Evolutionary conservation across 805 yeast genomes (phyloP).

Genomic region (Myxozyma mucilagina): DNA sequence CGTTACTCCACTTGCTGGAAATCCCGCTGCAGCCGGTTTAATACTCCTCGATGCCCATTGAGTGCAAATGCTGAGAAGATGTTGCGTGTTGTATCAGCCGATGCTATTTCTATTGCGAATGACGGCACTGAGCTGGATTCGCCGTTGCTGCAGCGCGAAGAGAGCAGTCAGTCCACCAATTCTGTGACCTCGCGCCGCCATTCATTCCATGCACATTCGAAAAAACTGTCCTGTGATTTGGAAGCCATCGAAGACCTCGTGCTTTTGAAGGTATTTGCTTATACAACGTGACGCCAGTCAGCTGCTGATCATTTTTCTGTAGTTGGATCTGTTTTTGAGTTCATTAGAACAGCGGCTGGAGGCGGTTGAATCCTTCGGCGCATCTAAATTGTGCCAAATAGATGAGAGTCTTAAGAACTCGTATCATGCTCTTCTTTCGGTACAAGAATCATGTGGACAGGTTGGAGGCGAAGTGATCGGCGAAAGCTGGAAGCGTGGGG

Average conservation of each 20-base stretch:
- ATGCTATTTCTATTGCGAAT: background rate
- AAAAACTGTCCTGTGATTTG: conserved; percentile 11
- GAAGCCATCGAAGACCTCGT: conserved; percentile 25
- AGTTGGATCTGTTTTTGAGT: conserved; percentile 33
- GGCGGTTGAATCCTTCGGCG: conserved; percentile 40
- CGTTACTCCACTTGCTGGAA: too few species aligned
- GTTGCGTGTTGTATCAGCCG: background rate
- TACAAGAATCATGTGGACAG: conserved; percentile 34
- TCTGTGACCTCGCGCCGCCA: conserved; percentile 32
- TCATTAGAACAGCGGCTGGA: conserved; percentile 36
- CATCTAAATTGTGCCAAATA: conserved; percentile 36
- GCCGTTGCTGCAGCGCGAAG: background rate
- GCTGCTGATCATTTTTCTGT: background rate
- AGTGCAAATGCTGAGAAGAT: background rate
- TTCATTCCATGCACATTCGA: conserved; percentile 21
- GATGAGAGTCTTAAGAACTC: conserved; percentile 39
- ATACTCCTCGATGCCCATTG: background rate
- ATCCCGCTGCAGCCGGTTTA: too few species aligned
- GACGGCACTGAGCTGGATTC: background rate
- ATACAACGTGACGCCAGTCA: background rate
- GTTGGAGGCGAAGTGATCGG: conserved; percentile 38
- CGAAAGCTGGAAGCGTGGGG: conserved; percentile 40
- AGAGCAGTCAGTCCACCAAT: background rate
- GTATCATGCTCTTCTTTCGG: conserved; percentile 35
- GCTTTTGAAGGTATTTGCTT: conserved; percentile 13